phyloP scores from a whole-genome alignment of 768 basidiomycete species.

The Xerocomellus intermedius region DNA sequence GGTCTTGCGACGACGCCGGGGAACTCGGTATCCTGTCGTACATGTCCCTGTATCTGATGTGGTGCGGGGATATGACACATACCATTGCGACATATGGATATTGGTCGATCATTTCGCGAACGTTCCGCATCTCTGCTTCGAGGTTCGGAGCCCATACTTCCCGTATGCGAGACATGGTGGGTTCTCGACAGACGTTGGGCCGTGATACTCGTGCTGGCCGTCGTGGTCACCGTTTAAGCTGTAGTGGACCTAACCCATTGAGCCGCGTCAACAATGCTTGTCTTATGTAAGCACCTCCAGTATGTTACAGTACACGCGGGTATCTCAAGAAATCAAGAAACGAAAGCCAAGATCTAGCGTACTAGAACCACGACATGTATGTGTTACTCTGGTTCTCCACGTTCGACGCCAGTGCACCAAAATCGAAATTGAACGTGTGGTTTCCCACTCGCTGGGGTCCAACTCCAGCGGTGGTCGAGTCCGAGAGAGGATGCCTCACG shows the following conservation, averaged over 20 bases:
- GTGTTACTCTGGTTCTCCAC: slow-evolving; percentile 54
- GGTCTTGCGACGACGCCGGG: slow-evolving; percentile 98
- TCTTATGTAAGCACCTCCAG: slow-evolving; percentile 28
- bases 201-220: slow-evolving; percentile 1
- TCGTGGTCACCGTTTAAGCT: slow-evolving; percentile 20
- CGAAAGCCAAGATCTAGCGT: slow-evolving; percentile 11
- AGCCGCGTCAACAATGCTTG: slow-evolving; percentile 19
- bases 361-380: slow-evolving; percentile 69
- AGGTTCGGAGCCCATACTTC: slow-evolving; percentile 97
- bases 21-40: slow-evolving; percentile 90
- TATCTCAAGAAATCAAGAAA: slow-evolving; percentile 23
- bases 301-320: slow-evolving; percentile 1
- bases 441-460: slow-evolving; percentile 46
- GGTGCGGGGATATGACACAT: slow-evolving; percentile 29
- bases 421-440: slow-evolving; percentile 59
- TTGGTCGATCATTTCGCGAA: slow-evolving; percentile 82
- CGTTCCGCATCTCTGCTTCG: slow-evolving; percentile 85
- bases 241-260: slow-evolving; percentile 3
- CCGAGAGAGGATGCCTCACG: slow-evolving; percentile 17
- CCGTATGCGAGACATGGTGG: slow-evolving; percentile 76
- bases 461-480: slow-evolving; percentile 18
- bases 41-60: slow-evolving; percentile 1
- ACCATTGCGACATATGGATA: slow-evolving; percentile 98
- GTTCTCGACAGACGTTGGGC: slow-evolving; percentile 3
- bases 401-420: slow-evolving; percentile 55